Evolutionary conservation across 352 stramenopile genomes (phyloP).

Genomic region (Phytophthora lateralis): DNA sequence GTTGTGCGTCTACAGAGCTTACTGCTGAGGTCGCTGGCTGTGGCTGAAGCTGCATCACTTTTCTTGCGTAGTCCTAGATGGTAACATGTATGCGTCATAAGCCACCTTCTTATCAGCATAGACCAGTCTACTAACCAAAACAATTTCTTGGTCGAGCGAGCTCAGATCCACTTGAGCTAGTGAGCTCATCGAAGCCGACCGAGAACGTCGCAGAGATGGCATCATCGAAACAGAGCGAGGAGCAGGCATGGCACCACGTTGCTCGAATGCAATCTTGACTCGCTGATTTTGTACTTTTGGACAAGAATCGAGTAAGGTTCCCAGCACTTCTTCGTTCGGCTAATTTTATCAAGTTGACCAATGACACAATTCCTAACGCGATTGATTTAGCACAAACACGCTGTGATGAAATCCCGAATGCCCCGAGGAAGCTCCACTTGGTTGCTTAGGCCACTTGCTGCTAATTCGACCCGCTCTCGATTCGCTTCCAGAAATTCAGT

Average conservation of each 20-base stretch:
- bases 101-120: neutral
- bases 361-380: neutral
- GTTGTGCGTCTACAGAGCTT: neutral
- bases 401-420: conserved; percentile 20
- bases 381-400: conserved; percentile 24
- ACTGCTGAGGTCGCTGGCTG: conserved; percentile 30
- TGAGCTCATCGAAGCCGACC: conserved; percentile 37
- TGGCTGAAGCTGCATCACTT: conserved; percentile 40
- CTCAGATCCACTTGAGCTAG: conserved; percentile 39
- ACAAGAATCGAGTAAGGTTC: conserved; percentile 1
- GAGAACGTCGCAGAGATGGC: conserved; percentile 27
- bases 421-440: conserved; percentile 26
- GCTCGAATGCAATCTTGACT: neutral
- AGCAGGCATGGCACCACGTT: conserved; percentile 8
- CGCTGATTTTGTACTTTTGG: conserved; percentile 6
- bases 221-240: conserved; percentile 18
- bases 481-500: conserved; percentile 23
- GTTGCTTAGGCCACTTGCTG: conserved; percentile 17
- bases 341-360: conserved; percentile 29
- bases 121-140: conserved; percentile 21
- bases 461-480: conserved; percentile 30
- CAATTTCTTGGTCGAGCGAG: conserved; percentile 31
- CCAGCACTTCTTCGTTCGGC: neutral
- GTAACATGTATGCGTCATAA: neutral
- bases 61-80: conserved; percentile 38